Base-by-base conservation (phyloP, 805 yeast species). In the Starmerella scarabaei region DNA sequence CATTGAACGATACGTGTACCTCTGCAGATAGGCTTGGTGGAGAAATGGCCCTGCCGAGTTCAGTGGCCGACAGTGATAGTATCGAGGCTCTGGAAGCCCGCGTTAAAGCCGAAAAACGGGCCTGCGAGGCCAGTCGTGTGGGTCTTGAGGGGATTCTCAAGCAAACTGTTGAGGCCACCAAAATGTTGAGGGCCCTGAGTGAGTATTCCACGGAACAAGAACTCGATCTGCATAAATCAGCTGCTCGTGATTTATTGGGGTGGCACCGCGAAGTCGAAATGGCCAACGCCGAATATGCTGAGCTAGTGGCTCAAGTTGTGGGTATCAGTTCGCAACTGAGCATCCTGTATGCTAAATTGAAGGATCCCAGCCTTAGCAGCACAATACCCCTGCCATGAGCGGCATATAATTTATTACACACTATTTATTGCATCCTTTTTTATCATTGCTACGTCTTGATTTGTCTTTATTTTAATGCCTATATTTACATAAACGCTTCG, bases 401-500 rank as follows among this genome's bases (percentile, higher is more conserved):
- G n/a, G n/a, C n/a, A n/a, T n/a, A n/a, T n/a, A n/a, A n/a, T n/a
- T n/a, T n/a, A n/a, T n/a, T n/a, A n/a, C n/a, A n/a, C n/a, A n/a
- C n/a, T n/a, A n/a, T n/a, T n/a, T n/a, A n/a, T n/a, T n/a, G n/a
- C n/a, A n/a, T n/a, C n/a, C n/a, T n/a, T n/a, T n/a, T n/a, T n/a
- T n/a, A n/a, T n/a, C n/a, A n/a, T n/a, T n/a, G n/a, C n/a, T n/a
- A n/a, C n/a, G n/a, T n/a, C n/a, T 18, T 35, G n/a, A 5, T 35
- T 26, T 29, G 9, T 35, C 3, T 16, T 12, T 31, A 15, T 7
- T 6, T n/a, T n/a, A n/a, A n/a, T n/a, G n/a, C n/a, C n/a, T n/a
- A n/a, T n/a, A n/a, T n/a, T 24, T 14, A 40, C 29, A 37, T 40
- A 41, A 63, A 75, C 2, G 82, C 82, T 38, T 72, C 66, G 5